Evolutionary conservation across 176 grass and related monocot species (phyloP).

Genomic region (Oryza meyeriana): DNA sequence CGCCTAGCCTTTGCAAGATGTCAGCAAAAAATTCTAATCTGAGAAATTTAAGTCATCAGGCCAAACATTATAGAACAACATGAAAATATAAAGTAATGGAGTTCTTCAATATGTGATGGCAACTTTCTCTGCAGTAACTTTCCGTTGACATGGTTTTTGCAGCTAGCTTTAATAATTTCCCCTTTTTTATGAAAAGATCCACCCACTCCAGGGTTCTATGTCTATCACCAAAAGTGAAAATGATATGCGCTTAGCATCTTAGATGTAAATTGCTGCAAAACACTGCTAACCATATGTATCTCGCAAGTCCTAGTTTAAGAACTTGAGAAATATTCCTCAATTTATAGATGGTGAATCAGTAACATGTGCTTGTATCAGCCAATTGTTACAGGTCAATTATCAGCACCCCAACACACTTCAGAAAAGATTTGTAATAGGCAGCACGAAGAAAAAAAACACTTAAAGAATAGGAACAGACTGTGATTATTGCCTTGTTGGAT

Average conservation of each 20-base stretch:
- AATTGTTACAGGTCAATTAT: neutral
- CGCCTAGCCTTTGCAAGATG: slow-evolving; percentile 54
- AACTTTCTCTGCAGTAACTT: slow-evolving; percentile 58
- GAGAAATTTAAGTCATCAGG: slow-evolving; percentile 30
- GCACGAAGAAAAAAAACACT: slow-evolving; percentile 3
- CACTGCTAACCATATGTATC: slow-evolving; percentile 16
- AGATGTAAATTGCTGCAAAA: slow-evolving; percentile 26
- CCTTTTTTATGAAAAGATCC: slow-evolving; percentile 70
- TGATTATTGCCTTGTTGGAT: neutral
- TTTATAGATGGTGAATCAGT: neutral
- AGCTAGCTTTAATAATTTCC: slow-evolving; percentile 66
- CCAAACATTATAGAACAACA: neutral
- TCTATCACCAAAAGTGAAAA: slow-evolving; percentile 32
- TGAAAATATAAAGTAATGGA: slow-evolving; percentile 21
- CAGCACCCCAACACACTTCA: neutral
- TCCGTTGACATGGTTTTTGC: slow-evolving; percentile 48
- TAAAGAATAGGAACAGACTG: neutral
- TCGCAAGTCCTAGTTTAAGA: neutral
- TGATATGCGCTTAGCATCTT: slow-evolving; percentile 7
- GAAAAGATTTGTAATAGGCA: neutral
- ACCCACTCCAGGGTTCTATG: slow-evolving; percentile 40
- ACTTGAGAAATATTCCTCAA: slow-evolving; percentile 1
- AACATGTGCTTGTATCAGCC: slow-evolving; percentile 12
- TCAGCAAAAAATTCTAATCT: slow-evolving; percentile 62
- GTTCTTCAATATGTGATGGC: slow-evolving; percentile 12